A percentile compares a stretch with the other conserved stretches of the same genome.
Conservation (phyloP, 129 eudicot species). For the Cynara cardunculus region DNA sequence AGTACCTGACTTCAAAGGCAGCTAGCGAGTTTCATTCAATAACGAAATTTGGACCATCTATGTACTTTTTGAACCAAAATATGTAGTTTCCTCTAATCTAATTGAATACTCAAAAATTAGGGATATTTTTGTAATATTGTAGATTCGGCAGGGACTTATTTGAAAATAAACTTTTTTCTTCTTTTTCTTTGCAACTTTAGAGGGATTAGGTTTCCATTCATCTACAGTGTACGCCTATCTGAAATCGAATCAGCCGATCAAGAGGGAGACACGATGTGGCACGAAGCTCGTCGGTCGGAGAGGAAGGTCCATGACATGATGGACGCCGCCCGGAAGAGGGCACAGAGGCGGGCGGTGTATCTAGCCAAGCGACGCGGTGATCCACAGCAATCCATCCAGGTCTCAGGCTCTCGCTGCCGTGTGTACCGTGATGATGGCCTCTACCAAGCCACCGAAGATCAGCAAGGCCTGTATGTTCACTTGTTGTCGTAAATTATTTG, state of each 20-base stretch:
- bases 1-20: too few relatives aligned
- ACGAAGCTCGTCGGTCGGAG: conserved; percentile 99
- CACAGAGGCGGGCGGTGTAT: conserved; percentile 86
- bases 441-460: conserved; percentile 83
- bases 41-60: too few relatives aligned
- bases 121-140: neutral
- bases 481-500: neutral
- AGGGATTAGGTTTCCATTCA: conserved; percentile 20
- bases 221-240: neutral
- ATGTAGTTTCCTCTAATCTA: too few relatives aligned
- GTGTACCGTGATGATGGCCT: conserved; percentile 85
- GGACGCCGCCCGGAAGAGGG: conserved; percentile 99
- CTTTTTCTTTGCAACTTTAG: neutral
- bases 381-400: conserved; percentile 93
- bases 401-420: conserved; percentile 80
- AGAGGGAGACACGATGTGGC: conserved; percentile 68
- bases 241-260: conserved; percentile 17
- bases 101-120: neutral
- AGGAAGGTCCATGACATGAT: conserved; percentile 95
- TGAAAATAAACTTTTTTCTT: neutral
- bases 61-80: too few relatives aligned
- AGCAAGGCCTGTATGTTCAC: conserved; percentile 87
- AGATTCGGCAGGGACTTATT: neutral
- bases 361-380: conserved; percentile 99
- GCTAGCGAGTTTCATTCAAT: too few relatives aligned